Percentiles rank a stretch among this genome's conserved stretches.
Evolutionary conservation across 1,139 yeast species (phyloP).

Genomic region (Geotrichum cucujoidarum): DNA sequence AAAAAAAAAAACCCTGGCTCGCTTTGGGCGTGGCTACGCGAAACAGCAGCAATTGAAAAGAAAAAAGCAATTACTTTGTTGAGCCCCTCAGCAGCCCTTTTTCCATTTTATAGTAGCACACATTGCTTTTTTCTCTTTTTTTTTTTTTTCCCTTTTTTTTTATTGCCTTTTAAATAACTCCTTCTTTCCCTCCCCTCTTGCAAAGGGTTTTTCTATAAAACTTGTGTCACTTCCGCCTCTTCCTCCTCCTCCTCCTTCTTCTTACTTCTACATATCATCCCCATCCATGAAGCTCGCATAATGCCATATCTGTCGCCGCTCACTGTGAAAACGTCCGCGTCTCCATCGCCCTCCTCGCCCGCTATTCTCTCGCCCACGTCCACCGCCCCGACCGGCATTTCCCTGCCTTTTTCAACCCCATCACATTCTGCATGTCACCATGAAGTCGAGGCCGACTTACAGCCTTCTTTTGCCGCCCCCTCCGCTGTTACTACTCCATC

Average conservation of each 20-base stretch:
- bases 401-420: constrained; percentile 31
- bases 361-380: background rate
- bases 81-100: background rate
- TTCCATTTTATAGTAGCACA: background rate
- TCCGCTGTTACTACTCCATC: constrained; percentile 18
- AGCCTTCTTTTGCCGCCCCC: background rate
- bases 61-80: too few relatives aligned
- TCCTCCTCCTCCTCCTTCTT: background rate
- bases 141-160: background rate
- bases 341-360: constrained; percentile 36
- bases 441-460: too few relatives aligned
- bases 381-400: constrained; percentile 32
- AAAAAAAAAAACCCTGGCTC: too few relatives aligned
- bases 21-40: too few relatives aligned
- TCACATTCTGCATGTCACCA: background rate
- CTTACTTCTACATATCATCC: background rate
- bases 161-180: background rate
- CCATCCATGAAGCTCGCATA: constrained; percentile 1
- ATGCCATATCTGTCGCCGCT: constrained; percentile 19
- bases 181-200: too few relatives aligned
- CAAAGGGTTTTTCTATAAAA: too few relatives aligned
- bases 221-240: background rate
- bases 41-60: too few relatives aligned
- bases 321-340: constrained; percentile 22
- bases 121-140: background rate